Percentiles rank a stretch among this genome's conserved stretches.
Evolutionary conservation across 2,329 filamentous ascomycete species (phyloP).

Genomic region (Trichoderma sp.): DNA sequence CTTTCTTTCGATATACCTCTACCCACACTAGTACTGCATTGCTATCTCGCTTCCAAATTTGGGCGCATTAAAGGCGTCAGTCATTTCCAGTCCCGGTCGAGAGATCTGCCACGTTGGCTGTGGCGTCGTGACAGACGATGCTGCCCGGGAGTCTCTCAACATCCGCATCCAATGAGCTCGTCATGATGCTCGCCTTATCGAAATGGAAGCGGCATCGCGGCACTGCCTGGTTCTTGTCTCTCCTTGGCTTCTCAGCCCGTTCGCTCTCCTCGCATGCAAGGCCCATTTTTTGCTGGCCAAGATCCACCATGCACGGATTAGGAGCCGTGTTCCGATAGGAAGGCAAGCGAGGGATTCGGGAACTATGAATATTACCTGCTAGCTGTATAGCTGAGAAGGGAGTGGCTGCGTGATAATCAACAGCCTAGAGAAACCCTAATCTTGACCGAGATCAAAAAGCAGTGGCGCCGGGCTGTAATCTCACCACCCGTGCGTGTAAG

Average conservation of each 20-base stretch:
- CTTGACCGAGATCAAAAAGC: neutral
- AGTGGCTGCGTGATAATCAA: neutral
- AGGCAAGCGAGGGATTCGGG: neutral
- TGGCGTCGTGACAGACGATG: slow-evolving; percentile 22
- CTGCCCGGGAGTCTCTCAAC: neutral
- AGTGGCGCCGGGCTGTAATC: neutral
- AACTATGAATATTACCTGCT: neutral
- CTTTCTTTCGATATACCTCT: neutral
- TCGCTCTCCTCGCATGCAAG: neutral
- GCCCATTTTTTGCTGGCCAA: slow-evolving; percentile 10
- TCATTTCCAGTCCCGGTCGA: neutral
- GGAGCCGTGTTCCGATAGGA: slow-evolving; percentile 5
- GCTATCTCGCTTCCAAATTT: neutral
- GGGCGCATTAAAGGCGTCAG: neutral
- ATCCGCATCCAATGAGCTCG: neutral
- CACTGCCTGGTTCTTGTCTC: neutral
- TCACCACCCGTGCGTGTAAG: neutral
- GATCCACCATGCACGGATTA: neutral
- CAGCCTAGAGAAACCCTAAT: neutral
- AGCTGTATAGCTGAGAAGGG: neutral
- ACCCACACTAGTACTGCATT: neutral
- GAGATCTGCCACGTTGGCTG: slow-evolving; percentile 20
- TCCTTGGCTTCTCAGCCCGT: slow-evolving; percentile 10
- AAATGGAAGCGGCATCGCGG: slow-evolving; percentile 6
- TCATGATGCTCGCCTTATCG: slow-evolving; percentile 5